These are phyloP conservation scores for Exobasidium rhododendri DNA, from an alignment of 1,284 basidiomycete genomes.

Conservation along the genomic window DNA sequence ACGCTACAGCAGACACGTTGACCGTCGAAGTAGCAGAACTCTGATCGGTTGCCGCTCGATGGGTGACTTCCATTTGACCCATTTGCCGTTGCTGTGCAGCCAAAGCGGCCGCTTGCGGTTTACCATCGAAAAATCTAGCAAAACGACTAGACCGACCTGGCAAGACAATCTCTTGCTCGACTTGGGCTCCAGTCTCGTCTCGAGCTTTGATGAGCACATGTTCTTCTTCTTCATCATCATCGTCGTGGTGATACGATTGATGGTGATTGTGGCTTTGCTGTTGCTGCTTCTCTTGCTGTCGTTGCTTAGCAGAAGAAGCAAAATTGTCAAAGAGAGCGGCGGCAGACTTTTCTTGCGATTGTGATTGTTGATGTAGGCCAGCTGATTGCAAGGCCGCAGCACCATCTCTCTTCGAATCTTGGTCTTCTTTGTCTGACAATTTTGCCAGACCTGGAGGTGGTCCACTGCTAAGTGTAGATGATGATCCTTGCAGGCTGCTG, in stretches of 20 bases:
- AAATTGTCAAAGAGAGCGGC: slow-evolving; percentile 11
- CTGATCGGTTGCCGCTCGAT: slow-evolving; percentile 3
- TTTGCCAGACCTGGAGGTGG: slow-evolving; percentile 15
- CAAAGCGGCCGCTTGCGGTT: slow-evolving; percentile 35
- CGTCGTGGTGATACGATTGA: background rate
- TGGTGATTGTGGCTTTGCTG: background rate
- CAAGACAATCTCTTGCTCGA: slow-evolving; percentile 19
- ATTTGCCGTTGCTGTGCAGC: slow-evolving; percentile 39
- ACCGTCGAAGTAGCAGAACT: background rate
- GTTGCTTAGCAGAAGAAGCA: slow-evolving; percentile 12
- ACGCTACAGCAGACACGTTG: background rate
- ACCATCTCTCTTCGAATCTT: background rate
- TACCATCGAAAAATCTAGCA: slow-evolving; percentile 49
- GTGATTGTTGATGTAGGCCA: background rate
- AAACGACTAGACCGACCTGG: slow-evolving; percentile 52
- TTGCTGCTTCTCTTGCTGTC: slow-evolving; percentile 9
- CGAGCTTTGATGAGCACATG: background rate
- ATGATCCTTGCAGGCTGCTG: background rate
- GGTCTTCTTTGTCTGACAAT: background rate
- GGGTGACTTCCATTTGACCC: slow-evolving; percentile 21
- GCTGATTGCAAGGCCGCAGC: background rate
- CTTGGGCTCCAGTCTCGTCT: background rate
- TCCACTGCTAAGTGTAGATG: background rate
- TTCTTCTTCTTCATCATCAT: background rate
- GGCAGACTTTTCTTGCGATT: background rate